Evolutionary conservation across 352 stramenopile genomes (phyloP), one percentile per base, ranked within the genome.

Genomic region (Phytopythium mirpurense): DNA sequence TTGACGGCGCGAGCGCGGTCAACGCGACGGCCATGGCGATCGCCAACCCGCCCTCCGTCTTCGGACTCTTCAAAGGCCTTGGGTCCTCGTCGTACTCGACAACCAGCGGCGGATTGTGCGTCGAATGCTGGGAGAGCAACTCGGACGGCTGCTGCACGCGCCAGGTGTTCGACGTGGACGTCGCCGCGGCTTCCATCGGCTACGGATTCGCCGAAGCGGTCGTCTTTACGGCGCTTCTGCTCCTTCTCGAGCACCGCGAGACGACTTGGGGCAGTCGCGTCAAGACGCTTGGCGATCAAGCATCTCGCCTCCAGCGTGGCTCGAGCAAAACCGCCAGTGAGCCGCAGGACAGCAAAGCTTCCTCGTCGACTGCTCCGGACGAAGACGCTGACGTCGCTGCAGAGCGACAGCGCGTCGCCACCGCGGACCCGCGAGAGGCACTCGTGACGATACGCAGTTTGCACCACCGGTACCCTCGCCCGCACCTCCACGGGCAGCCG

Each of bases 121-220:
- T 59, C 60, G 40, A 46, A 19, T 90, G 76, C 64, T 90, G 79
- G 79, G 70, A 83, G 41, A 56, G 23, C 31, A 54, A 64, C 23
- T 23, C 24, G 4, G 24, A 49, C 3, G 56, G 46, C 21, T 90
- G 79, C 57, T 90, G 79, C 40, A 61, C 69, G 37, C 74, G 74
- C 5, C 57, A 70, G 7, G 67, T 69, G 0, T 71, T 90, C 38
- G 77, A 86, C 54, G 59, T 87, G 4, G 74, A 88, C 47, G 74
- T 88, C 4, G 68, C 70, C 14, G 62, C 69, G 26, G 70, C 72
- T 31, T 66, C 74, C 11, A 57, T 83, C 14, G 55, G 73, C 23
- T 86, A 84, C 31, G 70, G 68, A 10, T n/a, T 78, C 26, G 41
- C 79, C 8, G 77, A 90, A 51, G 66, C 68, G 0, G 49, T 81